Evolutionary conservation across 2,329 filamentous ascomycete species (phyloP).

Genomic region (Exophiala sp.): DNA sequence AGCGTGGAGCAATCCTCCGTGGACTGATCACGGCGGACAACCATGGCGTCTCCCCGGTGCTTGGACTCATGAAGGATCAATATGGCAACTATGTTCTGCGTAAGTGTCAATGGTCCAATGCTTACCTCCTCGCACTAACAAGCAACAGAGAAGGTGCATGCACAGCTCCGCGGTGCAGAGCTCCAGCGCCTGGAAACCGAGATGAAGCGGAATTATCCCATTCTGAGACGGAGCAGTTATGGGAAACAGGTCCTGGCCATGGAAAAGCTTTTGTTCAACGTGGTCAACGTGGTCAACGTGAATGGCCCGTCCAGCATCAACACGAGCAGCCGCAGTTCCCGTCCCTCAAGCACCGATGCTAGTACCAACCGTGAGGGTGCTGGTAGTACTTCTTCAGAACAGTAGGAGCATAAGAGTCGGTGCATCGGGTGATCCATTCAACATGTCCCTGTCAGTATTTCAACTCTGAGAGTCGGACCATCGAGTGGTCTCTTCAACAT

Average conservation of each 20-base stretch:
- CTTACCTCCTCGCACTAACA: conserved; percentile 29
- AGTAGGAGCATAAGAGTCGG: background rate
- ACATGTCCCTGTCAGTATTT: background rate
- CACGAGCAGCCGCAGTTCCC: conserved; percentile 62
- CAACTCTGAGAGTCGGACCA: too few relatives aligned
- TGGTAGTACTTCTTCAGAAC: background rate
- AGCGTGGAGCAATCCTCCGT: conserved; percentile 63
- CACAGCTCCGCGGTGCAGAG: conserved; percentile 55
- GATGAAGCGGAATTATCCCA: conserved; percentile 56
- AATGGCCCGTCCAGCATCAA: conserved; percentile 50
- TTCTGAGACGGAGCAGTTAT: conserved; percentile 58
- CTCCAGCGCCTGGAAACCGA: conserved; percentile 55
- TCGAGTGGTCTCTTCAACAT: too few relatives aligned
- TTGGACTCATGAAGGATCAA: conserved; percentile 77
- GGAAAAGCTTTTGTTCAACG: conserved; percentile 44
- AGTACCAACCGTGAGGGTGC: conserved; percentile 40
- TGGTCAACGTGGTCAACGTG: too few relatives aligned
- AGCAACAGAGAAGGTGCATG: conserved; percentile 68
- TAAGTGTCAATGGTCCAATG: conserved; percentile 49
- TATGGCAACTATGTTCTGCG: conserved; percentile 96
- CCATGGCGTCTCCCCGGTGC: conserved; percentile 64
- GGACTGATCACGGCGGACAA: conserved; percentile 55
- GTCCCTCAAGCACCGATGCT: conserved; percentile 57
- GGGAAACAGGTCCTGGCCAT: conserved; percentile 62
- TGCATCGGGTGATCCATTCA: background rate